These are phyloP conservation scores for Heterobasidion annosum DNA, from an alignment of 1,284 basidiomycete species.

Conservation along the genomic window DNA sequence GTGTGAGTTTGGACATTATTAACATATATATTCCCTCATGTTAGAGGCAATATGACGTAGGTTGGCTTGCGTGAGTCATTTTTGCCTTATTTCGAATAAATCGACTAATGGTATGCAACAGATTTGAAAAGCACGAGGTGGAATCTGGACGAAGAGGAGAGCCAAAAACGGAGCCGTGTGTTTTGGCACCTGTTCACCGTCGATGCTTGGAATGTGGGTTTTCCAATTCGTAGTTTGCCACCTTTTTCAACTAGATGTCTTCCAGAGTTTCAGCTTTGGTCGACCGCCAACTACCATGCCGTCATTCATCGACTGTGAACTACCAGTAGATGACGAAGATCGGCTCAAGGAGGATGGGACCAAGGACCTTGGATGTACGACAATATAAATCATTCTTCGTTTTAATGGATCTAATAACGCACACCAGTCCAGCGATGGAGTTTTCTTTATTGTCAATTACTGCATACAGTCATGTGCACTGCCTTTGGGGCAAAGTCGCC, in stretches of 20 bases:
- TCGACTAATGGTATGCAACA: constrained; percentile 15
- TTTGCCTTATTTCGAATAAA: too few relatives aligned
- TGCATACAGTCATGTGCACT: constrained; percentile 41
- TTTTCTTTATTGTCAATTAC: constrained; percentile 40
- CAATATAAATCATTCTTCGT: background rate
- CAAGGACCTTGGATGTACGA: constrained; percentile 41
- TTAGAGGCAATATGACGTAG: constrained; percentile 22
- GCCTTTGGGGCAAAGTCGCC: constrained; percentile 48
- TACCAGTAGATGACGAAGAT: constrained; percentile 38
- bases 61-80: constrained; percentile 51
- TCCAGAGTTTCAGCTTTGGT: constrained; percentile 54
- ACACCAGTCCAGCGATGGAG: constrained; percentile 47
- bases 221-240: background rate
- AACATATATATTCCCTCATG: background rate
- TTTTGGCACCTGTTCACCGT: constrained; percentile 58
- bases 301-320: constrained; percentile 45
- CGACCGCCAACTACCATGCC: constrained; percentile 48
- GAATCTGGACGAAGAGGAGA: constrained; percentile 36
- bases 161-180: constrained; percentile 39
- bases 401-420: background rate
- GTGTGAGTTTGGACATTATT: constrained; percentile 28
- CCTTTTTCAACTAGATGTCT: background rate
- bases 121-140: constrained; percentile 56
- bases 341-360: constrained; percentile 26
- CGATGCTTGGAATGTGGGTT: constrained; percentile 50